These are phyloP conservation scores for Darksidea phi DNA, from an alignment of 495 filamentous ascomycete genomes.

Conservation along the genomic window DNA sequence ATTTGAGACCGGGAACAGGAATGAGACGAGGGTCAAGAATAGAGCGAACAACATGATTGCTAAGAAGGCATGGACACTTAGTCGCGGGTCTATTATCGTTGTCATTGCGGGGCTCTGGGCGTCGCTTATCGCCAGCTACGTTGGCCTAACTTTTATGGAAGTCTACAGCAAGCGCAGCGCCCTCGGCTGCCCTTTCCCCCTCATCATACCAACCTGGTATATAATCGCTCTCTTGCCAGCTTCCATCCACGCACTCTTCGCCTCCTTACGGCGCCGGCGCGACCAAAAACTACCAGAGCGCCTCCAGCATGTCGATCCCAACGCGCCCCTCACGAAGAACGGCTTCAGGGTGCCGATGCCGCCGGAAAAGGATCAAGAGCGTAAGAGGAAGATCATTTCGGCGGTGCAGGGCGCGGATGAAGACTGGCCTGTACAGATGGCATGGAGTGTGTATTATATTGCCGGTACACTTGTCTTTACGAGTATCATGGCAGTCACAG, in stretches of 20 bases:
- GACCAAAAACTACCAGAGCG: not conserved
- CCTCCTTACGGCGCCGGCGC: not conserved
- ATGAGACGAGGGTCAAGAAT: not conserved
- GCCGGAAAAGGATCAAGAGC: slow-evolving; percentile 2
- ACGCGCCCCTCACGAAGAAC: not conserved
- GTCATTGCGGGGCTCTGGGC: not conserved
- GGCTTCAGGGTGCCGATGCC: not conserved
- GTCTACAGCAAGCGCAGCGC: slow-evolving; percentile 22
- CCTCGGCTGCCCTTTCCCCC: slow-evolving; percentile 27
- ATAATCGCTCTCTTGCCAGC: slow-evolving; percentile 22
- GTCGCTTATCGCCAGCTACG: slow-evolving; percentile 4
- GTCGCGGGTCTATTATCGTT: not conserved
- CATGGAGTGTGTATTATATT: slow-evolving; percentile 30
- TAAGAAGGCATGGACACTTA: slow-evolving; percentile 1
- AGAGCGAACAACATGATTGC: slow-evolving; percentile 8
- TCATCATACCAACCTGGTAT: slow-evolving; percentile 20
- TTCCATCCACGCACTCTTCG: slow-evolving; percentile 11
- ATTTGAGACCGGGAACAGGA: not conserved
- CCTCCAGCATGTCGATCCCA: not conserved
- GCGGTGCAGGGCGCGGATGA: slow-evolving; percentile 25
- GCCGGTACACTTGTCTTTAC: slow-evolving; percentile 29
- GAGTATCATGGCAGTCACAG: slow-evolving; percentile 27
- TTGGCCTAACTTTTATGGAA: slow-evolving; percentile 19
- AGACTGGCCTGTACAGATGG: slow-evolving; percentile 25
- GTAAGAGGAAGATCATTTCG: not conserved